These are phyloP conservation scores for Daldinia childiae DNA, from an alignment of 495 filamentous ascomycete species.

Conservation along the genomic window DNA sequence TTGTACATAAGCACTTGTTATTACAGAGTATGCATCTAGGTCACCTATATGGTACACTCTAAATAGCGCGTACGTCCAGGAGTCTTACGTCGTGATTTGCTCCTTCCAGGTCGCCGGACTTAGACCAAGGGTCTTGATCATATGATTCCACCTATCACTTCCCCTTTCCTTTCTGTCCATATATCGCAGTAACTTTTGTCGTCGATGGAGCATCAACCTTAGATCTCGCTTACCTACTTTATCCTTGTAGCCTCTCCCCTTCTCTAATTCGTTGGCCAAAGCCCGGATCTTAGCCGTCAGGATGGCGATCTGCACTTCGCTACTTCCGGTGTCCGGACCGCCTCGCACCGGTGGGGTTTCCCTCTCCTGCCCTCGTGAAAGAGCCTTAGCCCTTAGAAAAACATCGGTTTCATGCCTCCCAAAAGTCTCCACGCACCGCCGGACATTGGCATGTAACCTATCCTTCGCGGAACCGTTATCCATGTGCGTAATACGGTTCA, in stretches of 20 bases:
- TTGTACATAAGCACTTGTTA: conserved; percentile 41
- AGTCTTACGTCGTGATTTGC: conserved; percentile 76
- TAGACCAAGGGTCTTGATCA: conserved; percentile 82
- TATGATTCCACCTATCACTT: conserved; percentile 84
- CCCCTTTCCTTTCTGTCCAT: conserved; percentile 89
- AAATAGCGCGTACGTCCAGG: conserved; percentile 11
- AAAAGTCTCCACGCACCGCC: conserved; percentile 85
- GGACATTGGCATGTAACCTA: conserved; percentile 77
- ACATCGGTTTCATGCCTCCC: conserved; percentile 91
- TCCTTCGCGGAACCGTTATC: conserved; percentile 79
- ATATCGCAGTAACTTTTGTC: conserved; percentile 88
- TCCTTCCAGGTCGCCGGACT: conserved; percentile 86
- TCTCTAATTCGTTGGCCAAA: conserved; percentile 70
- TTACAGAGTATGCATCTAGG: conserved; percentile 42
- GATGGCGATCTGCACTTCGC: conserved; percentile 97
- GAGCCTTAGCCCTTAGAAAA: conserved; percentile 64
- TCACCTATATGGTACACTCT: conserved; percentile 38
- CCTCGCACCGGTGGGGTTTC: conserved; percentile 70
- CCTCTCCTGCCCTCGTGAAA: conserved; percentile 50
- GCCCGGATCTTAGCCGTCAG: conserved; percentile 92
- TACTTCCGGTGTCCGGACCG: conserved; percentile 89
- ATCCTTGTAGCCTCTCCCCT: conserved; percentile 68
- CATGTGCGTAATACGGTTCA: conserved; percentile 78
- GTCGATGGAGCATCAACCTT: conserved; percentile 81
- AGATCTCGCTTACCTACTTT: conserved; percentile 95